Evolutionary conservation across 805 yeast genomes (phyloP), one percentile per base, ranked within the genome.

Genomic region (Cyberlindnera lachancei): DNA sequence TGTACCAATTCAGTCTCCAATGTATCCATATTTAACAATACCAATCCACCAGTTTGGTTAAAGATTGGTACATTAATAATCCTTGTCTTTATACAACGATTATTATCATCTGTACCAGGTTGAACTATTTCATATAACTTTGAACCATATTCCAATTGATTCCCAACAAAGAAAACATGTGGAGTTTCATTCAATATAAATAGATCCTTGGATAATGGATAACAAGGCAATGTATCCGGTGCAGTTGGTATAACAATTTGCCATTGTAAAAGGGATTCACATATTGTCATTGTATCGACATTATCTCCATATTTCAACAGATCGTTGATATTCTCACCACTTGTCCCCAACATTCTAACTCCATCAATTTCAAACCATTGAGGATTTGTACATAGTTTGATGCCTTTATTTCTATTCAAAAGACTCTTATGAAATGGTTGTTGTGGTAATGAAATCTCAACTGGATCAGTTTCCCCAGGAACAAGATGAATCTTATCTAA

Each of bases 211-310:
- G 75, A 73, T 48, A 68, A 88, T 1, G 98, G 96, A 46, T 85
- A 87, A 43, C 94, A 78, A 68, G 88, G 81, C 26, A 92, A 59
- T 0, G 98, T 92, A 50, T 92, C 97, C 1, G 98, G 98, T 1
- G 96, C 94, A 0, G 96, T 87, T 3, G 98, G 98, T 1, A 84
- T 77, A 16, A 84, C 64, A 49, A 85, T 85, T 48, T 87, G 90
- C 95, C 96, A 88, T 28, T 63, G 59, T 23, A 92, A 50, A 0
- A 84, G 80, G 12, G 75, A 65, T 44, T 78, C 82, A 61, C 90
- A 66, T 46, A 79, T 58, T 15, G 69, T 66, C 13, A 73, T 44
- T 35, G 81, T 57, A 2, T 64, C 50, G 13, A 48, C 45, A 14
- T 48, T 49, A 6, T 50, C 35, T 13, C 52, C 53, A 46, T 90